Base-by-base conservation (phyloP, 1,139 yeast species). In the Spathaspora sp. region DNA sequence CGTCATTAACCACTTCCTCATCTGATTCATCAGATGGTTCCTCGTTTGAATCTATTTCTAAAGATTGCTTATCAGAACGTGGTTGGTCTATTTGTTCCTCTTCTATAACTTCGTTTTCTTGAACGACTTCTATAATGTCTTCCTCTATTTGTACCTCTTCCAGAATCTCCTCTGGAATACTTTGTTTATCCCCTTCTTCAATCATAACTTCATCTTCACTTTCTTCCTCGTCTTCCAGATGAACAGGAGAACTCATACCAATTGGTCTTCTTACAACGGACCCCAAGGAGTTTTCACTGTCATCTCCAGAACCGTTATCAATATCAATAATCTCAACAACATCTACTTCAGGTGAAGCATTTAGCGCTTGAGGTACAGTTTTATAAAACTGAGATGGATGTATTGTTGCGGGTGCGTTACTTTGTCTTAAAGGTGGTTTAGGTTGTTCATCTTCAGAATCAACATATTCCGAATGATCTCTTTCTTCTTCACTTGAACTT, bases 381-480 rank as follows among this genome's bases (percentile, higher is more conserved):
- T 17, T 34, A 17, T 34, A 34, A 34, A 34, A 34, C 13, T 17
- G 38, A 17, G 38, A 34, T 34, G 38, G 38, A 34, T 34, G 38
- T 4, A 34, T 34, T 17, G 38, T 34, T 34, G n/a, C 10, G 2
- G 38, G 23, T 17, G 23, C 13, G 10, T n/a, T 29, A 29, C 4
- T 17, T 10, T 9, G 23, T 5, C 9, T 34, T 17, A 5, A 6
- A 9, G 23, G 20, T 9, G 38, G 10, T 34, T 10, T 34, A 17
- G 7, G 23, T 17, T 34, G n/a, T 7, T 34, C 38, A 10, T 16
- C 37, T 3, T 34, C 38, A 8, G 38, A 34, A 15, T 34, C 38
- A 34, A 34, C 24, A 17, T 34, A 34, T 34, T 34, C 38, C 11
- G 38, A 34, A 17, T 34, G 11, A 17, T 17, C 9, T 15, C 9